These are phyloP conservation scores for Zygosaccharomyces bisporus DNA, from an alignment of 805 yeast species.

Conservation along the genomic window DNA sequence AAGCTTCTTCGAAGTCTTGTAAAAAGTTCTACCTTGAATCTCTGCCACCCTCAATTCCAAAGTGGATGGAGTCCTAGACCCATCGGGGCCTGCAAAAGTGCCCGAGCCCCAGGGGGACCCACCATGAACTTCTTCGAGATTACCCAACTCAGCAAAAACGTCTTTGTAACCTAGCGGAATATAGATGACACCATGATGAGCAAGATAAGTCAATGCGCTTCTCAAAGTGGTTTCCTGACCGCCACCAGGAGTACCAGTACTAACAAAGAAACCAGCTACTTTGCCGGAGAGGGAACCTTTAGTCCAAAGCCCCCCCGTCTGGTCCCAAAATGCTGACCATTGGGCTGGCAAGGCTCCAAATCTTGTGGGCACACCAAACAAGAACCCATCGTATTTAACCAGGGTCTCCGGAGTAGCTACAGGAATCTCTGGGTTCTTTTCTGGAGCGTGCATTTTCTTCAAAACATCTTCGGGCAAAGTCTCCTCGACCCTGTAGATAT, in stretches of 20 bases:
- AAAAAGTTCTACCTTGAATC: constrained; percentile 67
- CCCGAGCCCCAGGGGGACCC: constrained; percentile 90
- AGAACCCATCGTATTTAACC: constrained; percentile 61
- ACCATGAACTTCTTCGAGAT: constrained; percentile 68
- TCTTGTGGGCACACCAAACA: constrained; percentile 80
- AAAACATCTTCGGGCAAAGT: constrained; percentile 62
- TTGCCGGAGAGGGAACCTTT: constrained; percentile 66
- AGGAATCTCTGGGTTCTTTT: constrained; percentile 53
- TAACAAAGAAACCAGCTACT: constrained; percentile 66
- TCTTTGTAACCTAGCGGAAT: constrained; percentile 73
- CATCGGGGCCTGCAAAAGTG: constrained; percentile 68
- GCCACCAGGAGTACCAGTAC: constrained; percentile 72
- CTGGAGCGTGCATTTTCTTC: constrained; percentile 56
- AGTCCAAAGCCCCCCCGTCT: constrained; percentile 76
- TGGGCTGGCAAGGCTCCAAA: constrained; percentile 75
- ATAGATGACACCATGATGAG: constrained; percentile 74
- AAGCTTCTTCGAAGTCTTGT: constrained; percentile 41
- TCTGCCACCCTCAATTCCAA: constrained; percentile 62
- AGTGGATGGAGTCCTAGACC: constrained; percentile 62
- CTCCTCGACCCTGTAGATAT: constrained; percentile 71
- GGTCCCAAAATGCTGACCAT: constrained; percentile 71
- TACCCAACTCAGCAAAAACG: constrained; percentile 52
- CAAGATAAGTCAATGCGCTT: constrained; percentile 53
- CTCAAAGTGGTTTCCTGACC: constrained; percentile 74
- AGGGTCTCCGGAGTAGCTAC: constrained; percentile 54